Base-by-base conservation (phyloP, 2,329 filamentous ascomycete genomes). In the Diaporthe caulivora region DNA sequence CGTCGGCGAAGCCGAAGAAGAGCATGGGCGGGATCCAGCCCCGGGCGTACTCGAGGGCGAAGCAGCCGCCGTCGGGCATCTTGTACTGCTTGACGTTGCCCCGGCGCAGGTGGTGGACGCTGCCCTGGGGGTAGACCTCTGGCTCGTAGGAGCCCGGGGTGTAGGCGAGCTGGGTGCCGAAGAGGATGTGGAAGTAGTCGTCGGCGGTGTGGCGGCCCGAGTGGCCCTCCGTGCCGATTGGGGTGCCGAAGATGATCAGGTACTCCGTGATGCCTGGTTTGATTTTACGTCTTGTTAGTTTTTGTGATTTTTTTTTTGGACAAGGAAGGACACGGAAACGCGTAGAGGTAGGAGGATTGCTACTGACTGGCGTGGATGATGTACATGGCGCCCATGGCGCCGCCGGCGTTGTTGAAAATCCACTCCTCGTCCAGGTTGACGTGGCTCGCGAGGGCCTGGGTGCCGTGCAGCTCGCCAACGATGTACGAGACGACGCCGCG, bases 11-110 rank as follows among this genome's bases (percentile, higher is more conserved):
- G 74, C 95, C 95, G 82, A 97, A 97, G 82, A 93, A 93, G 68
- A 98, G 86, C 95, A 98, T 97, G 73, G 93, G 93, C 60, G 95
- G 95, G 83, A 98, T 97, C 94, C 94, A 97, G 76, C 95, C 95
- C 77, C 92, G 88, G 60, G 94, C 94, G 83, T 95, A 94, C 87
- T 96, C 94, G 78, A 97, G 88, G 70, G 94, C 94, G 84, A 95
- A 95, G 86, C 93, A 95, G 74, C 85, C 86, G 73, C 89, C 88
- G 42, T 73, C 73, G 75, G 93, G 90, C 92, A 95, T 95, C 85
- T 90, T 91, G 85, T 96, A 96, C 88, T 97, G 94, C 88, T 94
- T 95, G 74, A 92, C 92, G 73, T 87, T 84, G 77, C 94, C 94
- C 75, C 93, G 89, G 76, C 78, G 87, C 78, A 96, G 86, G 86